Conservation (phyloP, 1,284 basidiomycete species). For the Ustilago loliicola region DNA sequence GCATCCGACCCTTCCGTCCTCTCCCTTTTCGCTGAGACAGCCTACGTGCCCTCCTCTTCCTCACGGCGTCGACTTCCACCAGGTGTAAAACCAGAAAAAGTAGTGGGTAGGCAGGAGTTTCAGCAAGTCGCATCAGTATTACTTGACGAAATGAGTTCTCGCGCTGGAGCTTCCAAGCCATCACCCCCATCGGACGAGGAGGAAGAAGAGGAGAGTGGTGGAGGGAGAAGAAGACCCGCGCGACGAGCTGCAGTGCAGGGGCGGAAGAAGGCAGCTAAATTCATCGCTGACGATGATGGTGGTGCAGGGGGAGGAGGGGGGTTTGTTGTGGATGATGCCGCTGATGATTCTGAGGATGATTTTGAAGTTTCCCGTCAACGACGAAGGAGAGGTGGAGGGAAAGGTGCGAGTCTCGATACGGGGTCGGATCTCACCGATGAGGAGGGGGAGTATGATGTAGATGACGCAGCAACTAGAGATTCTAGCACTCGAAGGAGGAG, state of each 20-base stretch:
- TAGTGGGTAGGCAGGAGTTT: constrained; percentile 53
- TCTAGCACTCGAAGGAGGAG: constrained; percentile 12
- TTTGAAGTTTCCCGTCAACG: constrained; percentile 23
- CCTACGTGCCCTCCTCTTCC: constrained; percentile 34
- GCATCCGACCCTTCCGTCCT: constrained; percentile 45
- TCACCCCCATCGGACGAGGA: constrained; percentile 3
- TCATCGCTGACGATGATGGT: constrained; percentile 17
- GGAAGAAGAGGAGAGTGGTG: constrained; percentile 12
- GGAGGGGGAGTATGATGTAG: constrained; percentile 8
- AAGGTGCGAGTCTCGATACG: constrained; percentile 13
- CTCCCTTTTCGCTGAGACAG: constrained; percentile 46
- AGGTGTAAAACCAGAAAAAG: constrained; percentile 39
- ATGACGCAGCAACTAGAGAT: not conserved
- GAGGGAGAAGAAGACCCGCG: constrained; percentile 23
- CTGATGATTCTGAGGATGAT: constrained; percentile 41
- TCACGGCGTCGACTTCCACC: constrained; percentile 20
- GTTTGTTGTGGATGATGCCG: constrained; percentile 35
- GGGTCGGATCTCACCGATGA: constrained; percentile 30
- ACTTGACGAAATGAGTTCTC: constrained; percentile 23
- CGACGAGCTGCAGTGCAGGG: constrained; percentile 35
- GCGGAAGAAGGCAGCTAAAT: constrained; percentile 27
- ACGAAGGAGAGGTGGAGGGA: not conserved
- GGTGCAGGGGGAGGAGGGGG: constrained; percentile 31
- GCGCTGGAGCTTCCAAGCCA: not conserved
- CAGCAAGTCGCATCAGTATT: constrained; percentile 49